Evolutionary conservation across 345 rosid species (phyloP).

Genomic region (Boechera retrofracta): DNA sequence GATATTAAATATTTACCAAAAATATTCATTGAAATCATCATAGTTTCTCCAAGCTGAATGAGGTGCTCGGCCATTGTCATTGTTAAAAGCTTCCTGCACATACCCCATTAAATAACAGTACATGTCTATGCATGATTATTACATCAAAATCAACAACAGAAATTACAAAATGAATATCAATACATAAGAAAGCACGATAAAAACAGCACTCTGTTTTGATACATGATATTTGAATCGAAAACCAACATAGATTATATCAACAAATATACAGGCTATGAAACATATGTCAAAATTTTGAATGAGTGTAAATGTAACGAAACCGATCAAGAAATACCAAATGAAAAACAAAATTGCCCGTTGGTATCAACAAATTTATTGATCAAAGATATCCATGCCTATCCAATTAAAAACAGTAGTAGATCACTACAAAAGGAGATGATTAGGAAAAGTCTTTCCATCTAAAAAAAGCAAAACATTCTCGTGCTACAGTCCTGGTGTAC

Average conservation of each 20-base stretch:
- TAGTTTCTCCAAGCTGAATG: conserved; percentile 99
- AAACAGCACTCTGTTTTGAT: conserved; percentile 17
- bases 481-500: background rate
- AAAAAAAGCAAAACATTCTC: conserved; percentile 20
- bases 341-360: background rate
- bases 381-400: conserved; percentile 19
- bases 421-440: conserved; percentile 10
- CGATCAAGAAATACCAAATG: conserved; percentile 15
- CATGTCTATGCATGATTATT: background rate
- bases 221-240: conserved; percentile 1
- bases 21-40: conserved; percentile 94
- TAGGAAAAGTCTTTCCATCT: conserved; percentile 7
- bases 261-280: conserved; percentile 23
- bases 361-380: conserved; percentile 12
- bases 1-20: conserved; percentile 62
- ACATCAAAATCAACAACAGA: conserved; percentile 20
- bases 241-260: conserved; percentile 6
- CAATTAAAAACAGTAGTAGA: conserved; percentile 30
- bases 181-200: conserved; percentile 16
- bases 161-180: conserved; percentile 11
- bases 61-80: conserved; percentile 89
- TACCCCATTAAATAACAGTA: conserved; percentile 15
- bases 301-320: background rate
- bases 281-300: conserved; percentile 5
- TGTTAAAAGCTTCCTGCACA: conserved; percentile 86